These are phyloP conservation scores for Trifolium pratense DNA, from an alignment of 306 rosid genomes.

Conservation along the genomic window DNA sequence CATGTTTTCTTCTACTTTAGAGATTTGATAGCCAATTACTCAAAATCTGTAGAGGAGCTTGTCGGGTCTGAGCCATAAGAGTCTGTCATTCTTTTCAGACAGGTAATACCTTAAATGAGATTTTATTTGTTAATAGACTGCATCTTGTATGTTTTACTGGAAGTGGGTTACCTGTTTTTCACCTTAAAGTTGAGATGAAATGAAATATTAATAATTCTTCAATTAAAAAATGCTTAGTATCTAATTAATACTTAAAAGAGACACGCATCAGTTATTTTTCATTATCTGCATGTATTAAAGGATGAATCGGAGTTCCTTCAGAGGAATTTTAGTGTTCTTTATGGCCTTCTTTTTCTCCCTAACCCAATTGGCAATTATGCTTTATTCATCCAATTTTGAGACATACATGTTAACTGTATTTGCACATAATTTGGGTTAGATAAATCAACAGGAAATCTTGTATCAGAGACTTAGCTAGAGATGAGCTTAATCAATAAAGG, in stretches of 20 bases:
- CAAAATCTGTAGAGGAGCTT: constrained; percentile 74
- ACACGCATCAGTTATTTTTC: not conserved
- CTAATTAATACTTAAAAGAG: constrained; percentile 10
- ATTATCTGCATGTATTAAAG: not conserved
- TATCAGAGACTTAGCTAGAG: not conserved
- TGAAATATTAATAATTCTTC: not conserved
- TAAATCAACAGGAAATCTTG: too few species aligned
- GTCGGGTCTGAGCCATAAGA: constrained; percentile 66
- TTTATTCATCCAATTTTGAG: too few species aligned
- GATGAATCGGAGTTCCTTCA: not conserved
- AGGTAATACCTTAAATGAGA: constrained; percentile 34
- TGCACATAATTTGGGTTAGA: too few species aligned
- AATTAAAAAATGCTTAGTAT: not conserved
- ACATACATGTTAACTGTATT: too few species aligned
- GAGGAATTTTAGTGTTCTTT: constrained; percentile 13
- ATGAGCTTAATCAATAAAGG: not conserved
- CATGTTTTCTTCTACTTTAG: constrained; percentile 36
- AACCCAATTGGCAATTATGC: too few species aligned
- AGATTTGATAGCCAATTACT: constrained; percentile 72
- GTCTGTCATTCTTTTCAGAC: constrained; percentile 6
- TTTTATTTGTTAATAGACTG: constrained; percentile 21
- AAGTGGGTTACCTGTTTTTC: not conserved
- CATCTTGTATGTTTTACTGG: constrained; percentile 21
- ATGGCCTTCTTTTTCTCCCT: not conserved
- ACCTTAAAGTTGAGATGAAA: constrained; percentile 2